These are phyloP conservation scores for Pseudonitzschia multiseries DNA, from an alignment of 108 stramenopile species.

Conservation along the genomic window DNA sequence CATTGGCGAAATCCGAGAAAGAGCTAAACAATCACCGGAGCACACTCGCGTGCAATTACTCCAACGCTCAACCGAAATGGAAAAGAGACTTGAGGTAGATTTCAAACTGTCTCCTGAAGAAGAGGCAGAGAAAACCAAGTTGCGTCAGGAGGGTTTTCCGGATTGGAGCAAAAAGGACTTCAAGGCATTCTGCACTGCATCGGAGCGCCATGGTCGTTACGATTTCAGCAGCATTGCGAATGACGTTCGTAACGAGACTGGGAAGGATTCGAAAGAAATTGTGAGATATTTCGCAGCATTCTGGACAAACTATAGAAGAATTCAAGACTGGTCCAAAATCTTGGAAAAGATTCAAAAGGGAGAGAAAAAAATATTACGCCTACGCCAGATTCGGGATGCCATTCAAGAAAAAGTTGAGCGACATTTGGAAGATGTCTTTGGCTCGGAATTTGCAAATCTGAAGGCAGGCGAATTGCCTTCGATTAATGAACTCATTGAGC, in stretches of 20 bases:
- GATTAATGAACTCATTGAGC: conserved; percentile 68
- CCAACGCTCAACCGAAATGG: conserved; percentile 60
- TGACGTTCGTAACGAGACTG: conserved; percentile 84
- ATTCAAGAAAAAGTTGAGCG: conserved; percentile 94
- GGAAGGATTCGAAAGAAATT: conserved; percentile 85
- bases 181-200: conserved; percentile 77
- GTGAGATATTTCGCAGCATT: conserved; percentile 89
- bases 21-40: conserved; percentile 37
- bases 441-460: conserved; percentile 56
- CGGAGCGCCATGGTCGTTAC: conserved; percentile 93
- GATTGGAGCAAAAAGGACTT: conserved; percentile 95
- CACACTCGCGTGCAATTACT: conserved; percentile 29
- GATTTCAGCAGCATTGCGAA: conserved; percentile 67
- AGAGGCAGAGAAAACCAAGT: conserved; percentile 54
- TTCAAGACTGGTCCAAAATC: conserved; percentile 85
- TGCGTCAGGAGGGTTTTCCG: conserved; percentile 88
- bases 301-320: conserved; percentile 82
- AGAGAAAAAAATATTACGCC: conserved; percentile 84
- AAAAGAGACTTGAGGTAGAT: conserved; percentile 47
- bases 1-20: conserved; percentile 70
- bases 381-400: conserved; percentile 87
- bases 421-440: conserved; percentile 89
- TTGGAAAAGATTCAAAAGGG: conserved; percentile 89
- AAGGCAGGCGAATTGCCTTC: conserved; percentile 69
- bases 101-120: conserved; percentile 59